phyloP scores from a whole-genome alignment of 345 rosid species.

The Microcos paniculata region DNA sequence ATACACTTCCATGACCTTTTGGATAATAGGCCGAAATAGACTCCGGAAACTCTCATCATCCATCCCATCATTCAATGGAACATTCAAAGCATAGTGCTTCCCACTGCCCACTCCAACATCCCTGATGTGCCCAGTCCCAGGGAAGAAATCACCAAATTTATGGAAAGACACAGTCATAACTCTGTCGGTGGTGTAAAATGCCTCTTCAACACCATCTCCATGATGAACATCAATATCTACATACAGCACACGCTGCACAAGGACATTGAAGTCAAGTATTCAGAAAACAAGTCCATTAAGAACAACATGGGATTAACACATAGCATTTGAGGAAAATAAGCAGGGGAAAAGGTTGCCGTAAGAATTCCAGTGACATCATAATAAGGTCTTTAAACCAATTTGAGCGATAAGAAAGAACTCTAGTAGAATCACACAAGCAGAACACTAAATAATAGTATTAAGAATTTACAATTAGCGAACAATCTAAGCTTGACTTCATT shows the following conservation, averaged over 20 bases:
- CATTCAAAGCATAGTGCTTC: slow-evolving; percentile 87
- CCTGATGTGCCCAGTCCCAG: slow-evolving; percentile 89
- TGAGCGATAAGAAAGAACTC: neutral
- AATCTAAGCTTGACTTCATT: neutral
- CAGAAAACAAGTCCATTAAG: neutral
- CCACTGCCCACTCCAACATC: slow-evolving; percentile 73
- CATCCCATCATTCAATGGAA: slow-evolving; percentile 86
- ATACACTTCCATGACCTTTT: slow-evolving; percentile 94
- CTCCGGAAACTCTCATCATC: slow-evolving; percentile 84
- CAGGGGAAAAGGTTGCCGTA: neutral
- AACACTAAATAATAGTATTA: neutral
- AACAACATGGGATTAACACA: neutral
- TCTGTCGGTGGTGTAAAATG: slow-evolving; percentile 98
- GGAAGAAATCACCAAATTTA: slow-evolving; percentile 96
- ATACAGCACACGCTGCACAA: slow-evolving; percentile 81
- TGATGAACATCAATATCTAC: slow-evolving; percentile 98
- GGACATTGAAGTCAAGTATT: slow-evolving; percentile 23
- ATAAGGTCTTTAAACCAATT: neutral
- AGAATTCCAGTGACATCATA: neutral
- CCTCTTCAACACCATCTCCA: slow-evolving; percentile 99
- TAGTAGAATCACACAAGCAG: neutral
- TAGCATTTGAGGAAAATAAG: neutral
- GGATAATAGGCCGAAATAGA: slow-evolving; percentile 79
- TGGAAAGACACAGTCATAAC: slow-evolving; percentile 99
- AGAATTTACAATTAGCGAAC: neutral